phyloP scores from a whole-genome alignment of 495 filamentous ascomycete genomes.

The Lasiosphaeria hispida region DNA sequence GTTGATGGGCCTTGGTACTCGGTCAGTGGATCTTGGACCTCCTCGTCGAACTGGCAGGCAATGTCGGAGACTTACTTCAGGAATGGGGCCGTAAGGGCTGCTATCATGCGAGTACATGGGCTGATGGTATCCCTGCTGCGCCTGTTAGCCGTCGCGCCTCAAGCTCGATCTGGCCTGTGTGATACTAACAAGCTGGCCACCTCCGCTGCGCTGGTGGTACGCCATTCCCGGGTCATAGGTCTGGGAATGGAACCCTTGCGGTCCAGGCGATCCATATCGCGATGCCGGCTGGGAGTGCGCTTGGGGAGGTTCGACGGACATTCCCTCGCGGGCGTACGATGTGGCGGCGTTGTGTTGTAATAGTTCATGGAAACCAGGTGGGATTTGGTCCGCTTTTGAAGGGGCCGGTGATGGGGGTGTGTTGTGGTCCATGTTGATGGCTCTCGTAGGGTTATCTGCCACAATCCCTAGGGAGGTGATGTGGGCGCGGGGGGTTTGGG shows the following conservation, averaged over 20 bases:
- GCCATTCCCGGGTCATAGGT: constrained; percentile 14
- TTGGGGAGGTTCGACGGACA: constrained; percentile 24
- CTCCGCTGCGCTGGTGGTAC: constrained; percentile 30
- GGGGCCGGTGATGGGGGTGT: constrained; percentile 43
- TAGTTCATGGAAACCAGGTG: constrained; percentile 48
- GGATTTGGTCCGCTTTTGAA: constrained; percentile 37
- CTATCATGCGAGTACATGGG: constrained; percentile 35
- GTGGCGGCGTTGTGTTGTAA: constrained; percentile 48
- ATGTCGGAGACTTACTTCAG: constrained; percentile 25
- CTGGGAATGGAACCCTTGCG: constrained; percentile 26
- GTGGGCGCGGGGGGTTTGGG: neutral
- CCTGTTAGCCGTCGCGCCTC: constrained; percentile 15
- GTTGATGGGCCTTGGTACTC: constrained; percentile 22
- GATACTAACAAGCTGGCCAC: constrained; percentile 21
- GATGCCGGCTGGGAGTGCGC: constrained; percentile 42
- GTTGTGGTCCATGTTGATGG: constrained; percentile 32
- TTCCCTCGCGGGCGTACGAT: constrained; percentile 27
- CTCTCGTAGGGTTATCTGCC: neutral
- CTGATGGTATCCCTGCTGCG: constrained; percentile 34
- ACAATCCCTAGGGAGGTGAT: neutral
- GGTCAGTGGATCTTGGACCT: neutral
- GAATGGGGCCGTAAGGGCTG: constrained; percentile 32
- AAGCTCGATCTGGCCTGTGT: neutral
- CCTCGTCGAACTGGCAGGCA: neutral
- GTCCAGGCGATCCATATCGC: constrained; percentile 41